Percentiles rank a stretch among this genome's conserved stretches.
Conservation (phyloP, 2,329 filamentous ascomycete genomes). For the Curvularia sp. region DNA sequence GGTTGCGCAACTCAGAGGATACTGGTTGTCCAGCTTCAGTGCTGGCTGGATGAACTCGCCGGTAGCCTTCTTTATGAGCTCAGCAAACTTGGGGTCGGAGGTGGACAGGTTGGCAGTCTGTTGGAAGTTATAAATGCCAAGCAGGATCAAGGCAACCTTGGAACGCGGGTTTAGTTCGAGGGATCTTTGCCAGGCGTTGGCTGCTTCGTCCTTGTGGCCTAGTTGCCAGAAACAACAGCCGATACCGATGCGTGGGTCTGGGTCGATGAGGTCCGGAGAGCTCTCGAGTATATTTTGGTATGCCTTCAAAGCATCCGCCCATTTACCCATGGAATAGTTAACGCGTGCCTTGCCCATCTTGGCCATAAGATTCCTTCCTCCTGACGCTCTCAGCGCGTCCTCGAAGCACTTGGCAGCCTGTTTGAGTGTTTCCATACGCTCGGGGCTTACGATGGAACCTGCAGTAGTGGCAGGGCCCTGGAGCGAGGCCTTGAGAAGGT, state of each 20-base stretch:
- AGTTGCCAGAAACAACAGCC: constrained; percentile 98
- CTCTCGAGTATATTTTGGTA: constrained; percentile 89
- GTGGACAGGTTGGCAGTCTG: constrained; percentile 82
- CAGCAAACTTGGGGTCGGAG: constrained; percentile 83
- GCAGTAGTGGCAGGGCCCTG: constrained; percentile 75
- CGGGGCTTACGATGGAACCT: constrained; percentile 70
- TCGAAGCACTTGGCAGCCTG: constrained; percentile 93
- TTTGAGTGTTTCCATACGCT: constrained; percentile 79
- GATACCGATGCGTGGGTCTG: constrained; percentile 94
- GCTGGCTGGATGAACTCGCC: constrained; percentile 92
- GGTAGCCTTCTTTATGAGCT: constrained; percentile 91
- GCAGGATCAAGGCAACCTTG: constrained; percentile 86
- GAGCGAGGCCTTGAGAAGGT: constrained; percentile 84
- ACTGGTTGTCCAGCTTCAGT: constrained; percentile 90
- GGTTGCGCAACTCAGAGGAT: constrained; percentile 86
- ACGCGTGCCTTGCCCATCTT: constrained; percentile 88
- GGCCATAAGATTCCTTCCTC: constrained; percentile 89
- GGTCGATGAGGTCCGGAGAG: constrained; percentile 87
- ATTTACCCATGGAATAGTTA: constrained; percentile 85
- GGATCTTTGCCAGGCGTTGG: constrained; percentile 85
- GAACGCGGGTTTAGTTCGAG: constrained; percentile 83
- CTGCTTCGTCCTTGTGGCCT: constrained; percentile 91
- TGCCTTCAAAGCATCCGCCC: constrained; percentile 77
- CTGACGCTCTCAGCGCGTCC: constrained; percentile 84
- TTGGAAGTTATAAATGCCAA: constrained; percentile 89